Conservation (phyloP, 2,329 filamentous ascomycete genomes). For the Pestalotiopsis sp. region DNA sequence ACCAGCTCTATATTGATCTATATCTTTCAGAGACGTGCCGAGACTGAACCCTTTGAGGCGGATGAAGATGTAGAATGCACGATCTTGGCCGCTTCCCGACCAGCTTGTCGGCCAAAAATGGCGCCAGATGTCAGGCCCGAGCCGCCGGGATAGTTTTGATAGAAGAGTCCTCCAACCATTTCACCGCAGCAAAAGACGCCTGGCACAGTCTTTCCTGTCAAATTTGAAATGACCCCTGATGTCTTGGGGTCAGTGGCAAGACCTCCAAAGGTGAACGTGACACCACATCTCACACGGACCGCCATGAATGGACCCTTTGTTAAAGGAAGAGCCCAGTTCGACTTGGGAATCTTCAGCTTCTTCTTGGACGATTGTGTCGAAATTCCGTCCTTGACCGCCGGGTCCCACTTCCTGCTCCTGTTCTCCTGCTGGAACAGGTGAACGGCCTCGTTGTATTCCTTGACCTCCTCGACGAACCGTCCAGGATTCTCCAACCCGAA, state of each 20-base stretch:
- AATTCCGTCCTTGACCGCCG: slow-evolving; percentile 61
- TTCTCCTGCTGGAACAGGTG: slow-evolving; percentile 47
- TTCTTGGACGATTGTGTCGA: slow-evolving; percentile 56
- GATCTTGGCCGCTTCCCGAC: slow-evolving; percentile 33
- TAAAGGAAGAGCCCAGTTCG: slow-evolving; percentile 67
- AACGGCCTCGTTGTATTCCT: slow-evolving; percentile 61
- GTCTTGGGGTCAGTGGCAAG: slow-evolving; percentile 58
- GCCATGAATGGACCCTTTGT: slow-evolving; percentile 61
- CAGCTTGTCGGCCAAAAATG: slow-evolving; percentile 50
- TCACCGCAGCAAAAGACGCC: slow-evolving; percentile 65
- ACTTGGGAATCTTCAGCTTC: slow-evolving; percentile 55
- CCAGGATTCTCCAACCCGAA: slow-evolving; percentile 48
- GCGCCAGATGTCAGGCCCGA: slow-evolving; percentile 63
- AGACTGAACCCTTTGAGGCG: neutral
- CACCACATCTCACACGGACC: slow-evolving; percentile 65
- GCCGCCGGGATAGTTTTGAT: slow-evolving; percentile 65
- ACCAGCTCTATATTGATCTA: neutral
- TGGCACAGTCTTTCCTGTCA: slow-evolving; percentile 47
- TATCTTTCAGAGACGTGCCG: neutral
- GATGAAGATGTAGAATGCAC: neutral
- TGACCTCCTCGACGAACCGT: slow-evolving; percentile 53
- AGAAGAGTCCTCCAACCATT: slow-evolving; percentile 68
- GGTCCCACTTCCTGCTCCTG: slow-evolving; percentile 53
- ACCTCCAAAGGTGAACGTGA: slow-evolving; percentile 72
- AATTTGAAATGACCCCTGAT: slow-evolving; percentile 47